phyloP scores from a whole-genome alignment of 2,329 filamentous ascomycete species.

The Botrytis medusae region DNA sequence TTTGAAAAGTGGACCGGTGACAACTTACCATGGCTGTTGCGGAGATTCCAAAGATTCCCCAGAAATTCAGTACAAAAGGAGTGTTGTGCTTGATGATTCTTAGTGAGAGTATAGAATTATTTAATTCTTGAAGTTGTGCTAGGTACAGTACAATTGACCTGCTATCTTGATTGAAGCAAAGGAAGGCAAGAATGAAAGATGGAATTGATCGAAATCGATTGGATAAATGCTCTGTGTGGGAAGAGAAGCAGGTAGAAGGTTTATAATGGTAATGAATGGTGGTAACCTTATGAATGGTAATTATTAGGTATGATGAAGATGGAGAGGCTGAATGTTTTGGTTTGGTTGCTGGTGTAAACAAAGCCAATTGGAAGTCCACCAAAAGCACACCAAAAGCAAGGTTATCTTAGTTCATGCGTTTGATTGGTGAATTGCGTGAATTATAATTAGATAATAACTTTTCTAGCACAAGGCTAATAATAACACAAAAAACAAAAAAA shows the following conservation, averaged over 20 bases:
- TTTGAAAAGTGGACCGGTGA: slow-evolving; percentile 20
- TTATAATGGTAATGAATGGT: background rate
- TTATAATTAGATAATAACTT: slow-evolving; percentile 8
- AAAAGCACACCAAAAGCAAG: background rate
- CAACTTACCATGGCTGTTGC: slow-evolving; percentile 23
- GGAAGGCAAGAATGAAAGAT: background rate
- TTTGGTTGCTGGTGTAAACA: slow-evolving; percentile 20
- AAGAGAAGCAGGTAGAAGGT: background rate
- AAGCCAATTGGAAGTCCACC: slow-evolving; percentile 2
- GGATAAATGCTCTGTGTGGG: background rate
- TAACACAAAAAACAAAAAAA: background rate
- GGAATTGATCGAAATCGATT: background rate
- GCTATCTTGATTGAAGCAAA: background rate
- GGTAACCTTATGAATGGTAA: background rate
- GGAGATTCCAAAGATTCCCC: slow-evolving; percentile 11
- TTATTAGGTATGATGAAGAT: background rate
- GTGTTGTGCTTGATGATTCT: background rate
- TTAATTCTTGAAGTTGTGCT: background rate
- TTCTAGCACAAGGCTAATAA: slow-evolving; percentile 7
- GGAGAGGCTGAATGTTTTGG: slow-evolving; percentile 15
- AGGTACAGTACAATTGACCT: background rate
- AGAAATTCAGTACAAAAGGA: background rate
- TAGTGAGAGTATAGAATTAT: background rate
- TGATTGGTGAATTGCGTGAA: background rate
- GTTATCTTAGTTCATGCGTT: background rate